A percentile compares a stretch with the other conserved stretches of the same genome.
Evolutionary conservation across 148 eudicot species (phyloP).

Genomic region (Diospyros kaki): DNA sequence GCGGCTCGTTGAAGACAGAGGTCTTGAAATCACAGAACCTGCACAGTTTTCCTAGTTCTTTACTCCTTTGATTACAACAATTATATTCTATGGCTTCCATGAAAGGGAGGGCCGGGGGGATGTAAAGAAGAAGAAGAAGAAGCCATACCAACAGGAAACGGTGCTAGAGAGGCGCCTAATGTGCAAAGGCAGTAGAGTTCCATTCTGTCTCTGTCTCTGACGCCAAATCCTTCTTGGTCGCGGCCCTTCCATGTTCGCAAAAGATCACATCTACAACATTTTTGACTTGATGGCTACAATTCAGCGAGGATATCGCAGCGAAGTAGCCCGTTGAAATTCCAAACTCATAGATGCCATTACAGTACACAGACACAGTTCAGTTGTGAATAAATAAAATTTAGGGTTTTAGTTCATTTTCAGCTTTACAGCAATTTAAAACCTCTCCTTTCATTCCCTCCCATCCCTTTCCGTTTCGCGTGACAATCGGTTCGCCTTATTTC

Average conservation of each 20-base stretch:
- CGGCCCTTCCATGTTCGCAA: slow-evolving; percentile 27
- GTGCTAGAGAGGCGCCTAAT: slow-evolving; percentile 39
- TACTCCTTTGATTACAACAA: not conserved
- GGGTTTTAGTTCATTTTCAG: no score
- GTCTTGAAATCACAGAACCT: slow-evolving; percentile 83
- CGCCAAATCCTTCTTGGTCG: slow-evolving; percentile 36
- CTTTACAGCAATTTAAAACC: no score
- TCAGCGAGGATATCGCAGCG: no score
- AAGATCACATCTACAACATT: no score
- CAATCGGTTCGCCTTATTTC: no score
- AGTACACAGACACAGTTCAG: no score
- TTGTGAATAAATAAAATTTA: no score
- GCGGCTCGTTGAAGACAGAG: slow-evolving; percentile 44
- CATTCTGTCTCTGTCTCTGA: slow-evolving; percentile 4
- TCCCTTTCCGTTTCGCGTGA: no score
- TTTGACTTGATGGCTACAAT: no score
- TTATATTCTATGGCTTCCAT: not conserved
- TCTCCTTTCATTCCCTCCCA: no score
- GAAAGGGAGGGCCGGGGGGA: not conserved
- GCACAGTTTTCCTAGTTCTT: not conserved
- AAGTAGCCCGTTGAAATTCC: no score
- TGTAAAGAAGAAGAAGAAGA: not conserved
- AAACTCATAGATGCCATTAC: no score
- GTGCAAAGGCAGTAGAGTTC: slow-evolving; percentile 50
- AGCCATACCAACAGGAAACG: slow-evolving; percentile 57